These are phyloP conservation scores for Blastobotrys raffinosifermentans DNA, from an alignment of 1,139 yeast genomes.

Conservation along the genomic window DNA sequence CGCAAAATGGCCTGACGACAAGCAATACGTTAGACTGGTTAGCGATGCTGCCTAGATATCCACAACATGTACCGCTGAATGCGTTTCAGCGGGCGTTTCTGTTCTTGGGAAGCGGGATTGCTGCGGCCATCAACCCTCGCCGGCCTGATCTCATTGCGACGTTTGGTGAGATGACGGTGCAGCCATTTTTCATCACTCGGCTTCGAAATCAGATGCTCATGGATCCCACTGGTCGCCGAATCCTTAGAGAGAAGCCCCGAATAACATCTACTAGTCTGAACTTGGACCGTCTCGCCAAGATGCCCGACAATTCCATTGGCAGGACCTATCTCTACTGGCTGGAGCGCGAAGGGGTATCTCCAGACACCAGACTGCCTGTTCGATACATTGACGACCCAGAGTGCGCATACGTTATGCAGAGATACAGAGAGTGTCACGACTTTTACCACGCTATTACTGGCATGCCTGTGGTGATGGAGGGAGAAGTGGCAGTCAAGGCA, in stretches of 20 bases:
- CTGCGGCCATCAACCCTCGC: conserved; percentile 72
- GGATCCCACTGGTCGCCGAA: conserved; percentile 69
- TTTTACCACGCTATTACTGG: conserved; percentile 92
- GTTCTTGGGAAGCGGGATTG: conserved; percentile 72
- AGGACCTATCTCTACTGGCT: conserved; percentile 74
- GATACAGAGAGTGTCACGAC: conserved; percentile 96
- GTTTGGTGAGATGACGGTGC: conserved; percentile 87
- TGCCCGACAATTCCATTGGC: conserved; percentile 76
- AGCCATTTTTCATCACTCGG: conserved; percentile 55
- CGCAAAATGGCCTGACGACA: too few species aligned
- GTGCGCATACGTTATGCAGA: conserved; percentile 81
- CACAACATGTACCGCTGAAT: conserved; percentile 77
- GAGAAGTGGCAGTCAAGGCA: conserved; percentile 89
- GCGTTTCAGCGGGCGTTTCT: conserved; percentile 56
- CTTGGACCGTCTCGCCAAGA: conserved; percentile 50
- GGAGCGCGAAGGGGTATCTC: conserved; percentile 81
- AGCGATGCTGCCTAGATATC: too few species aligned
- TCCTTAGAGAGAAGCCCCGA: conserved; percentile 73
- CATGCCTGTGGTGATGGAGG: conserved; percentile 86
- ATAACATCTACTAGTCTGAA: conserved; percentile 70
- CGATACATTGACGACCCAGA: conserved; percentile 84
- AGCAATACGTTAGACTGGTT: too few species aligned
- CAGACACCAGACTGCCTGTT: conserved; percentile 89
- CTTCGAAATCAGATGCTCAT: conserved; percentile 69
- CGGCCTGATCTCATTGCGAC: conserved; percentile 81